Base-by-base conservation (phyloP, 2,329 filamentous ascomycete species). In the Ceratocystis variospora region DNA sequence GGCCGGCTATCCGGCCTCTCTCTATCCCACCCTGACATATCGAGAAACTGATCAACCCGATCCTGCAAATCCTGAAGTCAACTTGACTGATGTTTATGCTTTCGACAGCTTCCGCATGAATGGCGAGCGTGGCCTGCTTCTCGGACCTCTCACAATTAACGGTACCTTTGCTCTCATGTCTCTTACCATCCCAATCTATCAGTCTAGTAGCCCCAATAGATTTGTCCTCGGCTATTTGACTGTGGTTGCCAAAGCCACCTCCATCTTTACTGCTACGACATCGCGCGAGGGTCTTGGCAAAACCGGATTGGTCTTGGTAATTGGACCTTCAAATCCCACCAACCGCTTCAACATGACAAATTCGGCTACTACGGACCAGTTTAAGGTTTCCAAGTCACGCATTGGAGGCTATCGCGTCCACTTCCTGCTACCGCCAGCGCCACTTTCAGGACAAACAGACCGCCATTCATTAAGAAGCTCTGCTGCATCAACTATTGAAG, bases 1-100 rank as follows among this genome's bases (percentile, higher is more conserved):
- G 3, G 75, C 79, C n/a, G 90, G 89, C 48, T 95, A 87, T 70
- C 88, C 90, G 10, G 79, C 85, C 0, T 74, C 76, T 2, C 80
- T 96, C 2, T 96, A 90, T 72, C 91, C 91, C 0, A 91, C 91
- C 70, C 81, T 96, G 67, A 89, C 86, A 0, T 90, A 89, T 71
- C 72, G 75, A 50, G 73, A 78, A 68, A 77, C 80, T 8, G 73
- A 74, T 22, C 71, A 74, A 37, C 73, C 75, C 7, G 82, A 79
- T 68, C 72, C 72, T 1, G 76, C 76, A 28, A 74, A 76, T 41
- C 77, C 78, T 1, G 74, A 75, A 15, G 75, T 77, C 48, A 72
- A 76, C 8, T 5, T 25, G 45, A 68, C 67, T 28, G 67, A 68
- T 33, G 67, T 68, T 53, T 68, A 68, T 46, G 67, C 67, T 25